Conservation (phyloP, 208 protist genomes). For the Vickermania ingenoplastis region DNA sequence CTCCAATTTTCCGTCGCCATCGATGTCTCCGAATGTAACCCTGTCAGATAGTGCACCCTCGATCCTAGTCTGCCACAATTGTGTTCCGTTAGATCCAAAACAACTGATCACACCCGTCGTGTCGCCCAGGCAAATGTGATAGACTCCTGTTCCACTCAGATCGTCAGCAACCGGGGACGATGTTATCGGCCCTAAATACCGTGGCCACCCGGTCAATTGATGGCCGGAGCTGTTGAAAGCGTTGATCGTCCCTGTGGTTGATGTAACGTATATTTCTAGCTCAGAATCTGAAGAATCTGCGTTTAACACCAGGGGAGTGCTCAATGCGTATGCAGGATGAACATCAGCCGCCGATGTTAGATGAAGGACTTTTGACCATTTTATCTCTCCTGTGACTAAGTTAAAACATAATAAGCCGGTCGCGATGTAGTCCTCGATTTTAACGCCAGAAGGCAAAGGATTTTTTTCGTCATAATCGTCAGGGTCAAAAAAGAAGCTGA, state of each 20-base stretch:
- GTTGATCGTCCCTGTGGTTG: constrained; percentile 65
- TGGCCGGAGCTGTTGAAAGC: constrained; percentile 46
- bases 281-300: constrained; percentile 35
- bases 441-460: constrained; percentile 23
- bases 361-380: constrained; percentile 81
- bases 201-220: constrained; percentile 40
- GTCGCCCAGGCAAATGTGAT: constrained; percentile 85
- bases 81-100: constrained; percentile 49
- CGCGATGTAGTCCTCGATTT: constrained; percentile 74
- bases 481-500: constrained; percentile 87
- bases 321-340: constrained; percentile 55
- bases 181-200: constrained; percentile 65
- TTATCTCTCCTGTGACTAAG: constrained; percentile 64
- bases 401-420: constrained; percentile 81
- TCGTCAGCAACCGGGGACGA: constrained; percentile 67
- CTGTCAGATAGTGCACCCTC: constrained; percentile 46
- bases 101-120: constrained; percentile 78
- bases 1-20: constrained; percentile 83
- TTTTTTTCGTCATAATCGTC: constrained; percentile 22
- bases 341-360: constrained; percentile 50
- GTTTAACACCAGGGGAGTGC: constrained; percentile 71
- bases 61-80: constrained; percentile 63
- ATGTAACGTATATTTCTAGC: constrained; percentile 69
- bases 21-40: constrained; percentile 82
- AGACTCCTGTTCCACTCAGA: constrained; percentile 65